Evolutionary conservation across 2,329 filamentous ascomycete species (phyloP).

Genomic region (Cercospora citrullina): DNA sequence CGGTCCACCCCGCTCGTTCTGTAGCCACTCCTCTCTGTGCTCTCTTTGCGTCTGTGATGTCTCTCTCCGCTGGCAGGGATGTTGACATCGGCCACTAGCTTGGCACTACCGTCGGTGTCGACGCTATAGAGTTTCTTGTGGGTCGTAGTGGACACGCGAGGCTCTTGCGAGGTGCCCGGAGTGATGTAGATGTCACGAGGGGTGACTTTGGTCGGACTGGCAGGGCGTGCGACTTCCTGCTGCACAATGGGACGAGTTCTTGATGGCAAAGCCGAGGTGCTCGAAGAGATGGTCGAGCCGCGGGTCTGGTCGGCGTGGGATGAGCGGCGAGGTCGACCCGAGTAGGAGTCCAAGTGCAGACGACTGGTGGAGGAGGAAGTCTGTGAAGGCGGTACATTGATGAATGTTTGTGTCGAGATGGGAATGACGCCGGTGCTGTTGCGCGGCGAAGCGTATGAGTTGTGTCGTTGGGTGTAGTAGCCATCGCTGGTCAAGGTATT

Average conservation of each 20-base stretch:
- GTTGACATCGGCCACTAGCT: constrained; percentile 42
- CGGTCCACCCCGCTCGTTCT: constrained; percentile 22
- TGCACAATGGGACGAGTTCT: constrained; percentile 41
- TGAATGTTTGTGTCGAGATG: constrained; percentile 40
- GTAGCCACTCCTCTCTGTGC: constrained; percentile 35
- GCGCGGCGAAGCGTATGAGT: constrained; percentile 37
- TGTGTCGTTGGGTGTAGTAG: constrained; percentile 33
- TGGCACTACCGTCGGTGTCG: constrained; percentile 45
- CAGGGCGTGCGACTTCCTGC: constrained; percentile 38
- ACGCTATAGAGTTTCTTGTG: constrained; percentile 54
- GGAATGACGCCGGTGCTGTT: constrained; percentile 41
- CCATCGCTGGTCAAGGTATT: constrained; percentile 33
- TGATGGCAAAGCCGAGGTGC: constrained; percentile 31
- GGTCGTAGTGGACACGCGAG: constrained; percentile 33
- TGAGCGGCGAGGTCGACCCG: constrained; percentile 48
- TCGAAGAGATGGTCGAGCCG: constrained; percentile 29
- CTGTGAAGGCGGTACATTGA: constrained; percentile 32
- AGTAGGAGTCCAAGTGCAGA: constrained; percentile 47
- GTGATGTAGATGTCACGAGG: constrained; percentile 44
- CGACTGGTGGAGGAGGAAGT: constrained; percentile 22
- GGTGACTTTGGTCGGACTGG: constrained; percentile 45
- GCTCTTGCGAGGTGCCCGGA: constrained; percentile 37
- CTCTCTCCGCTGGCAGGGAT: constrained; percentile 43
- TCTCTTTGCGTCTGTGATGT: constrained; percentile 40
- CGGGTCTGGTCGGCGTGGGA: constrained; percentile 45